Base-by-base conservation (phyloP, 352 stramenopile species). In the Globisporangium emineosum region DNA sequence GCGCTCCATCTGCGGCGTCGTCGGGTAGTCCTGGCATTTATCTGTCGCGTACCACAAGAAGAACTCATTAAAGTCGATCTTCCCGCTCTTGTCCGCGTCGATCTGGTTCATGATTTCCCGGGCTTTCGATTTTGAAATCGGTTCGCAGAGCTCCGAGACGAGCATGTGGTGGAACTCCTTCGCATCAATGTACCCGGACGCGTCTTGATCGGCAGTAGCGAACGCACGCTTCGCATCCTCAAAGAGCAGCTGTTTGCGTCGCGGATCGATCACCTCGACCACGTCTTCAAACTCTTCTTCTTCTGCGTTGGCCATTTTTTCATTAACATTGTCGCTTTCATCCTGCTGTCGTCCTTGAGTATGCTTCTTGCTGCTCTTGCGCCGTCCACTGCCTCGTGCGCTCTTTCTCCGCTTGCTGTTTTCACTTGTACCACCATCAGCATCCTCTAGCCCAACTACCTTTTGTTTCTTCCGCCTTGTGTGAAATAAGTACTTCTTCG, bases 41-140 rank as follows among this genome's bases (percentile, higher is more conserved):
- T 80, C 68, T 5, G 66, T 69, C 7, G 73, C 76, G 47, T 83
- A 83, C 76, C 76, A 83, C 33, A 71, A 49, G 56, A 81, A 83
- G 55, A 83, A 83, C 65, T 83, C 76, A 51, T 76, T 53, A 55
- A 83, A 79, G 45, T 81, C 73, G 49, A 83, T 79, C 42, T 70
- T 73, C 13, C 73, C 76, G 50, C 73, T 83, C 33, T 66, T 64
- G 35, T 83, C 73, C 5, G 30, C 40, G 45, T 81, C 76, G 21
- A 83, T 65, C 40, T 78, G 57, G 33, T 65, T 68, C 65, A 81
- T 73, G 40, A 79, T 67, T n/a, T 69, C 56, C 30, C 53, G 53
- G 1, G 68, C 64, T 43, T 77, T 70, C 5, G 62, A 27, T 21
- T 71, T 72, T 0, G 70, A 68, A 15, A 80, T 63, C n/a, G 75